A percentile compares a stretch with the other conserved stretches of the same genome.
phyloP scores from a whole-genome alignment of 2,329 filamentous ascomycete genomes.

The Aspergillus glaucus region DNA sequence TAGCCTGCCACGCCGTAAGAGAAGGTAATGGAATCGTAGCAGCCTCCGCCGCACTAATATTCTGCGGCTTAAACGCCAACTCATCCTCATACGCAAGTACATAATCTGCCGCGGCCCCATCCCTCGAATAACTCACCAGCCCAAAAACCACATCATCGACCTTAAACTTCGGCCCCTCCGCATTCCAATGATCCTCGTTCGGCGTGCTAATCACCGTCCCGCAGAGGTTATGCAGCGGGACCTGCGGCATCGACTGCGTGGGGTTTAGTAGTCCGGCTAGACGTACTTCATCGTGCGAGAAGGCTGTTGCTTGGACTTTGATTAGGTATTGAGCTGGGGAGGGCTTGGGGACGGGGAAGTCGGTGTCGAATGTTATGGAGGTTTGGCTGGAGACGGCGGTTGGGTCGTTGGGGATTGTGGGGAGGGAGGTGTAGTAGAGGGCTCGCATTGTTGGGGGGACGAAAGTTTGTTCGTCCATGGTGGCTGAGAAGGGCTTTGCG shows the following conservation, averaged over 20 bases:
- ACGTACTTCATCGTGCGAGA: slow-evolving; percentile 34
- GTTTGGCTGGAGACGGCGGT: slow-evolving; percentile 6
- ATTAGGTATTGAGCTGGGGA: slow-evolving; percentile 35
- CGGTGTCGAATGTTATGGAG: slow-evolving; percentile 27
- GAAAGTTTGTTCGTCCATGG: slow-evolving; percentile 30
- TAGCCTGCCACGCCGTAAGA: slow-evolving; percentile 38
- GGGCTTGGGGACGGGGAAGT: slow-evolving; percentile 32
- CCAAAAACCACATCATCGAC: slow-evolving; percentile 37
- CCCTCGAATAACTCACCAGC: slow-evolving; percentile 30
- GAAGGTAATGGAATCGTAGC: slow-evolving; percentile 33
- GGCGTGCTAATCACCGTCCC: slow-evolving; percentile 34
- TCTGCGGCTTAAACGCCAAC: slow-evolving; percentile 32
- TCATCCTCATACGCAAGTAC: slow-evolving; percentile 33
- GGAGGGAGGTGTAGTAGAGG: slow-evolving; percentile 28
- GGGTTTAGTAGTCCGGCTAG: slow-evolving; percentile 19
- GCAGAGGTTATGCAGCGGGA: slow-evolving; percentile 38
- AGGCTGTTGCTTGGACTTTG: slow-evolving; percentile 34
- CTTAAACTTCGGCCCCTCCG: slow-evolving; percentile 31
- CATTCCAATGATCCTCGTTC: slow-evolving; percentile 20
- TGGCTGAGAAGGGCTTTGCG: slow-evolving; percentile 19
- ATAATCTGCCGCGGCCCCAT: slow-evolving; percentile 39
- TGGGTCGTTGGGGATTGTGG: slow-evolving; percentile 10
- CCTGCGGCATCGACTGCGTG: slow-evolving; percentile 24
- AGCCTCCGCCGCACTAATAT: slow-evolving; percentile 28
- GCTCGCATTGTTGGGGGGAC: slow-evolving; percentile 34